These are phyloP conservation scores for Polygonum maritimum DNA, from an alignment of 148 eudicot species.

Conservation along the genomic window DNA sequence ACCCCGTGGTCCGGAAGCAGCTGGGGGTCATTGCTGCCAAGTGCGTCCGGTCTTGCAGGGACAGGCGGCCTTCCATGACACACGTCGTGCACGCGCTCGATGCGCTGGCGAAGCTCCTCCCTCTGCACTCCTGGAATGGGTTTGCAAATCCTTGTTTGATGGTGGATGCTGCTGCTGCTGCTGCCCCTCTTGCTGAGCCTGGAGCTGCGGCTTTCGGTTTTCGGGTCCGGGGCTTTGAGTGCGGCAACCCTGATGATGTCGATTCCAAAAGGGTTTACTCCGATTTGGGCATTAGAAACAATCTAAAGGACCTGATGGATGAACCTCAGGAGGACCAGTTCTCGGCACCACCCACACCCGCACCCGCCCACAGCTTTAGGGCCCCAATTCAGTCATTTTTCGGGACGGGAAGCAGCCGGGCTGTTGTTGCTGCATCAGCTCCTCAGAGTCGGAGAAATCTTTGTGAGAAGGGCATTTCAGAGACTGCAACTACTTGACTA, in stretches of 20 bases:
- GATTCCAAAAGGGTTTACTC: slow-evolving; percentile 58
- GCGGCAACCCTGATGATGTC: slow-evolving; percentile 27
- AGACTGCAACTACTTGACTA: neutral
- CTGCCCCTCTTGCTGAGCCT: slow-evolving; percentile 32
- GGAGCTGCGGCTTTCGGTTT: slow-evolving; percentile 19
- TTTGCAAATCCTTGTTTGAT: slow-evolving; percentile 69
- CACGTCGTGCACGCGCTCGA: slow-evolving; percentile 56
- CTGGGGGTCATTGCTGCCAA: slow-evolving; percentile 77
- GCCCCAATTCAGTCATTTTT: neutral
- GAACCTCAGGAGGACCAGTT: slow-evolving; percentile 22
- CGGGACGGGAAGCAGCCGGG: neutral
- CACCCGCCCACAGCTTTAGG: neutral
- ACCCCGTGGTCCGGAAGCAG: slow-evolving; percentile 57
- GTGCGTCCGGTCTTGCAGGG: slow-evolving; percentile 83
- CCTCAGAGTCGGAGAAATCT: neutral
- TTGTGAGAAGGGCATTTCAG: neutral
- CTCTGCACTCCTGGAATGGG: slow-evolving; percentile 71
- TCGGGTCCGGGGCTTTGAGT: slow-evolving; percentile 28
- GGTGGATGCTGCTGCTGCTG: slow-evolving; percentile 54
- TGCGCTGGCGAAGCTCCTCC: slow-evolving; percentile 51
- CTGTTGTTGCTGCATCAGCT: neutral
- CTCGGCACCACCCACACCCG: too few relatives aligned
- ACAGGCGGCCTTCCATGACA: slow-evolving; percentile 81
- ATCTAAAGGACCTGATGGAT: slow-evolving; percentile 78
- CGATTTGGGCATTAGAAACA: slow-evolving; percentile 72